Conservation (phyloP, 352 stramenopile species). For the Globisporangium iwayamae region DNA sequence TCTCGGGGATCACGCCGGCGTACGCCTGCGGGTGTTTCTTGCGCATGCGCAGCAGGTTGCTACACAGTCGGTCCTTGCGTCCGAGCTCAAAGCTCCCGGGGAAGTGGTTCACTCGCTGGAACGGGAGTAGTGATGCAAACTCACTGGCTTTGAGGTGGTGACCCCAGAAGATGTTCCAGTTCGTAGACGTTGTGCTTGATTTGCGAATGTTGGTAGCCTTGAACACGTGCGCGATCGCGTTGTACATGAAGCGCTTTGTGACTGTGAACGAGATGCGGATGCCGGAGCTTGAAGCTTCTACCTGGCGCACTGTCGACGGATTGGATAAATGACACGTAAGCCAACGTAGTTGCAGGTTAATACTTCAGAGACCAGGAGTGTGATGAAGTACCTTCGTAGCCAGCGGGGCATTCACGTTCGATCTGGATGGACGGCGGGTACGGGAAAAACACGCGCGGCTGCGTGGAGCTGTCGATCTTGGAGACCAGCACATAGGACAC, state of each 20-base stretch:
- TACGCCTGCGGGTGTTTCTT: slow-evolving; percentile 56
- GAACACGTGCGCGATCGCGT: slow-evolving; percentile 60
- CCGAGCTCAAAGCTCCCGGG: slow-evolving; percentile 73
- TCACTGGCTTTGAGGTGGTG: slow-evolving; percentile 54
- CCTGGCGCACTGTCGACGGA: slow-evolving; percentile 27
- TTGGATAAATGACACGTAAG: too few relatives aligned
- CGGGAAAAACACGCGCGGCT: slow-evolving; percentile 58
- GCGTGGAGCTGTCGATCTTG: slow-evolving; percentile 28
- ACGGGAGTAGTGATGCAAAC: slow-evolving; percentile 35
- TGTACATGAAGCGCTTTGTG: slow-evolving; percentile 79
- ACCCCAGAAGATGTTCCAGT: slow-evolving; percentile 77
- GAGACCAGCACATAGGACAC: slow-evolving; percentile 55
- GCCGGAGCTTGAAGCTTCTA: slow-evolving; percentile 19
- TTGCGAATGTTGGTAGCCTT: slow-evolving; percentile 27
- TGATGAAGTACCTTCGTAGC: slow-evolving; percentile 46
- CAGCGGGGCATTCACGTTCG: slow-evolving; percentile 38
- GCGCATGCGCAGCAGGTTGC: slow-evolving; percentile 55
- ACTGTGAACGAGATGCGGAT: slow-evolving; percentile 46
- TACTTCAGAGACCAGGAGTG: background rate
- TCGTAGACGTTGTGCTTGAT: slow-evolving; percentile 15
- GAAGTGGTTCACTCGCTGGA: slow-evolving; percentile 75
- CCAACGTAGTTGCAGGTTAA: background rate
- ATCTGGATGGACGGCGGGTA: slow-evolving; percentile 45
- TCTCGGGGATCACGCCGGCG: slow-evolving; percentile 59
- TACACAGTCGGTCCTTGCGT: slow-evolving; percentile 68